Evolutionary conservation across 2,329 filamentous ascomycete genomes (phyloP), one percentile per base, ranked within the genome.

Genomic region (Xylariales sp.): DNA sequence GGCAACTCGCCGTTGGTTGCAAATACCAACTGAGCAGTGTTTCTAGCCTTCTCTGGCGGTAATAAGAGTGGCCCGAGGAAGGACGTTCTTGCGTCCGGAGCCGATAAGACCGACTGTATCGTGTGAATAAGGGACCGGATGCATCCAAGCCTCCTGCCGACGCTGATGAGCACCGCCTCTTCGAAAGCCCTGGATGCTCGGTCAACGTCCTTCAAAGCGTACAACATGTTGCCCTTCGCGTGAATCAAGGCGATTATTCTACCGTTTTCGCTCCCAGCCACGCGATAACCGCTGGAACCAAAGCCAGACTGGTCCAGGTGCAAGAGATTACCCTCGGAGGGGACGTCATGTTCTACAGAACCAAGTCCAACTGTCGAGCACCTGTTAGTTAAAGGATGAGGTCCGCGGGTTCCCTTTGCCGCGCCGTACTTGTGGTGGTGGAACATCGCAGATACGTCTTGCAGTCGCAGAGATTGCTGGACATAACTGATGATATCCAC

Each of bases 201-300:
- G 28, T 75, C 71, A 49, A 93, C 86, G 50, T 96, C 84, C 33
- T 91, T 91, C 21, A 94, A 68, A 19, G 87, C 82, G 63, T 98
- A 98, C 2, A 97, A 73, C 84, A 97, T 94, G 48, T 97, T 97
- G n/a, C 91, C 93, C 63, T 97, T 98, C 15, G 91, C 90, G 64
- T 98, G 93, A 29, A 97, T 82, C 12, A 98, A 74, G n/a, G 89
- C 86, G 32, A 98, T 75, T 55, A 98, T 88, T 45, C 93, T 80
- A 7, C 91, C 93, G 58, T 96, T 97, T 51, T 98, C 93, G 31
- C 77, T 80, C 2, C 84, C 89, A 4, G 89, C 78, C 31, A 98
- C 82, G 11, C 81, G 78, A 61, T 95, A 97, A 12, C 89, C 90
- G 60, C 87, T 93, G 4, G 83, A 84, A 1, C 82, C 85, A 57